Base-by-base conservation (phyloP, 2,329 filamentous ascomycete species). In the Myriosclerotinia duriaeana region DNA sequence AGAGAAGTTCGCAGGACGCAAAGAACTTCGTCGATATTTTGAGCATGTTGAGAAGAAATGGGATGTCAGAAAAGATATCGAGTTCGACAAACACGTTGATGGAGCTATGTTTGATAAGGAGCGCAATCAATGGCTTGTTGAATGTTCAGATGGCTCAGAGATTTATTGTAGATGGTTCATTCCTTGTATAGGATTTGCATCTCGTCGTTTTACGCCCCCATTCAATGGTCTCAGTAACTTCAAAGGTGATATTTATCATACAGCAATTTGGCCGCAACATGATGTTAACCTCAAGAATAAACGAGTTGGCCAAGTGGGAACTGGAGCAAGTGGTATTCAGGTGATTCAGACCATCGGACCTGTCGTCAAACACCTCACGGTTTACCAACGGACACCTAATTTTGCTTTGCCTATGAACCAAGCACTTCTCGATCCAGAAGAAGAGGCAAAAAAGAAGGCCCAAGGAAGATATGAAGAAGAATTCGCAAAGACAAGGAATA, bases 321-420 rank as follows among this genome's bases (percentile, higher is more conserved):
- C 59, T 65, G 77, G 54, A 71, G 64, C 70, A 66, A 54, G 73
- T 71, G 44, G 75, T 69, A 66, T 71, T 34, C 70, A 72, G 55
- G 54, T 70, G 20, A 62, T 68, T 40, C 69, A 65, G 53, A 64
- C 48, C n/a, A 53, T 71, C 76, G 22, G 75, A 71, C 14, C 77
- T 76, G 4, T 79, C 77, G 0, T 79, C 79, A 60, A 73, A 75
- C 5, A 75, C 22, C 63, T 78, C 53, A 77, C 74, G 2, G 82
- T 87, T 2, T 87, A 85, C 71, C 81, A 87, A 66, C 78, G 85
- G 15, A 87, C 82, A 3, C 84, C 85, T 0, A 87, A 85, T 56
- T 76, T 69, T 71, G 74, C 71, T 38, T 70, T 64, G 14, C 72
- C 71, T 52, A 71, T 76, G 68, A 72, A 73, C n/a, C 71, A 76